Base-by-base conservation (phyloP, 352 stramenopile genomes). In the Pythium rishiriense region DNA sequence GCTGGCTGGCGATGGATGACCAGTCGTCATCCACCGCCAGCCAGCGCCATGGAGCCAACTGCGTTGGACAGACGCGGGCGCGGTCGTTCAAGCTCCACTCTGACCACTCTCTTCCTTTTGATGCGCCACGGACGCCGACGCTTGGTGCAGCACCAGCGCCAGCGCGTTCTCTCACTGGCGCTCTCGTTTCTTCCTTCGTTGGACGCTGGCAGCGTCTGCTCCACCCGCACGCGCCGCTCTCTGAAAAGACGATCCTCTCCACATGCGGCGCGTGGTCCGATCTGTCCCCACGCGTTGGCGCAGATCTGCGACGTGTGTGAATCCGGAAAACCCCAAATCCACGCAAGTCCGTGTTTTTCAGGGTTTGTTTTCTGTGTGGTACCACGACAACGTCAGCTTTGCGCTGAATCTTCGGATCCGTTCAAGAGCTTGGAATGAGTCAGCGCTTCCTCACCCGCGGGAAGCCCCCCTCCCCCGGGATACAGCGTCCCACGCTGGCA, bases 401-500 rank as follows among this genome's bases (percentile, higher is more conserved):
- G 33, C 33, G 2, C 39, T 24, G 39, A 46, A 46, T 22, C 19
- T 46, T 22, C 14, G 10, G 12, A 24, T 12, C 14, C 14, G 22
- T 39, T 9, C 7, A 5, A 14, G 37, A n/a, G 4, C 39, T 7
- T n/a, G 7, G 39, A 22, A 26, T 50, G 43, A 50, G 43, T 50
- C 43, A 41, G 39, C 39, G 1, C 39, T 1, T 12, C 39, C 1
- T 46, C 17, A n/a, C n/a, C n/a, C n/a, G n/a, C n/a, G n/a, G n/a
- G n/a, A n/a, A n/a, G n/a, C n/a, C n/a, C 24, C 11, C 24, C 9
- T 41, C 26, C 47, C 14, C 47, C 26, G 19, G 29, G 48, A 55
- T 55, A 26, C 48, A 55, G 4, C 48, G 29, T 55, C 48, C 48
- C 48, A 55, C 48, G 29, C 14, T 45, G 49, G 49, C 49, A 56